Conservation (phyloP, 495 filamentous ascomycete species). For the Sordaria brevicollis region DNA sequence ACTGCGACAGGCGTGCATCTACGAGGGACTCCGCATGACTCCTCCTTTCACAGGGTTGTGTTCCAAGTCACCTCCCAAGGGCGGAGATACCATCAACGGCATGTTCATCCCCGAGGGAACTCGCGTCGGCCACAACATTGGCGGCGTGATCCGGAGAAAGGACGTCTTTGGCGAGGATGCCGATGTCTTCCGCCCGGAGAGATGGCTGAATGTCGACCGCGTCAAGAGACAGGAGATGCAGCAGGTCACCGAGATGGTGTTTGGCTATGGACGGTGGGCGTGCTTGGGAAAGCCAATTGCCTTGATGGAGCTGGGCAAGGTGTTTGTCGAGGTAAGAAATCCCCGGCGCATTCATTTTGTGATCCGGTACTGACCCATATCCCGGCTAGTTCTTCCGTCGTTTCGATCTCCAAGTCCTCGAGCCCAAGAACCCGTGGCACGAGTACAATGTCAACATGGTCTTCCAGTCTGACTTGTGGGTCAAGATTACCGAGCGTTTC, state of each 20-base stretch:
- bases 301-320: slow-evolving; percentile 38
- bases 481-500: background rate
- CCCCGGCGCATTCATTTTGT: background rate
- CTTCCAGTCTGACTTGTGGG: background rate
- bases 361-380: background rate
- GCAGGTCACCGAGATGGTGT: slow-evolving; percentile 12
- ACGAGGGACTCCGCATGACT: slow-evolving; percentile 39
- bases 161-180: slow-evolving; percentile 28
- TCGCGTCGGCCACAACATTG: slow-evolving; percentile 39
- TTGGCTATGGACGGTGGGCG: slow-evolving; percentile 23
- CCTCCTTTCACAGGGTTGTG: slow-evolving; percentile 27
- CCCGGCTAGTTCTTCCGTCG: slow-evolving; percentile 13
- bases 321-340: slow-evolving; percentile 37
- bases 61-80: slow-evolving; percentile 36
- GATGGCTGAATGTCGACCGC: slow-evolving; percentile 37
- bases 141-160: slow-evolving; percentile 14
- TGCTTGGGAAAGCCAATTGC: slow-evolving; percentile 31
- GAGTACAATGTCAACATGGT: background rate
- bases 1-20: slow-evolving; percentile 39
- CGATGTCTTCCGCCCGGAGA: slow-evolving; percentile 38
- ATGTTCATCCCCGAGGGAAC: slow-evolving; percentile 43
- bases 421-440: slow-evolving; percentile 29
- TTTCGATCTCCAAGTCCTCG: slow-evolving; percentile 35
- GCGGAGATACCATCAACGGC: slow-evolving; percentile 40
- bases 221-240: slow-evolving; percentile 24